phyloP scores from a whole-genome alignment of 257 asterid genomes.

The Solanum lignicaule region DNA sequence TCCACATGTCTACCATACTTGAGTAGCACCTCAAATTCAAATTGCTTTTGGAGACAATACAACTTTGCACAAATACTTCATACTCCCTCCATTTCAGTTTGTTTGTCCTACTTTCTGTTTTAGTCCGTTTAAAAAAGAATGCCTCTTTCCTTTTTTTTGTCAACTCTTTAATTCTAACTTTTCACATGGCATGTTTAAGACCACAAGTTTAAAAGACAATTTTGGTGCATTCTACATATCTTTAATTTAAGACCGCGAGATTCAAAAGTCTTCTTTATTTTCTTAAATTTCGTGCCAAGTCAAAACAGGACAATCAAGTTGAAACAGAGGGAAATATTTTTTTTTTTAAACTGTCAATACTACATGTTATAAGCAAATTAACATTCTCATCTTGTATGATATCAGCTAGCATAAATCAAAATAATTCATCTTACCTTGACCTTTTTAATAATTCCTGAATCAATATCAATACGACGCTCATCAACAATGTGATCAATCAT shows the following conservation, averaged over 20 bases:
- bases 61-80: not conserved
- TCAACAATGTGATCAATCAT: conserved; percentile 81
- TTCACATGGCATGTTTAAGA: not conserved
- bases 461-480: conserved; percentile 70
- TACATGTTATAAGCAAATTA: not conserved
- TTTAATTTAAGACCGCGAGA: not conserved
- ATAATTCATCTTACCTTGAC: conserved; percentile 52
- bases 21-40: not conserved
- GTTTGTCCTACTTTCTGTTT: not conserved
- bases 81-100: not conserved
- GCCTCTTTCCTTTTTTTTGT: not conserved
- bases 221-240: not conserved
- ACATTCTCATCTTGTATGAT: not conserved
- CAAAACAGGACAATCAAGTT: not conserved
- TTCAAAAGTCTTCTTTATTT: not conserved
- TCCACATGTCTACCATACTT: not conserved
- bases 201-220: not conserved
- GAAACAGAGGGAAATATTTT: not conserved
- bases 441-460: conserved; percentile 34
- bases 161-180: not conserved
- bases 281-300: not conserved
- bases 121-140: not conserved
- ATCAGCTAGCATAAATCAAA: not conserved
- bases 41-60: not conserved
- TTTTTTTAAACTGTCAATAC: not conserved